Percentiles rank a stretch among this genome's conserved stretches.
Conservation (phyloP, 225 moss, liverwort and hornwort genomes). For the Anthoceros angustus region DNA sequence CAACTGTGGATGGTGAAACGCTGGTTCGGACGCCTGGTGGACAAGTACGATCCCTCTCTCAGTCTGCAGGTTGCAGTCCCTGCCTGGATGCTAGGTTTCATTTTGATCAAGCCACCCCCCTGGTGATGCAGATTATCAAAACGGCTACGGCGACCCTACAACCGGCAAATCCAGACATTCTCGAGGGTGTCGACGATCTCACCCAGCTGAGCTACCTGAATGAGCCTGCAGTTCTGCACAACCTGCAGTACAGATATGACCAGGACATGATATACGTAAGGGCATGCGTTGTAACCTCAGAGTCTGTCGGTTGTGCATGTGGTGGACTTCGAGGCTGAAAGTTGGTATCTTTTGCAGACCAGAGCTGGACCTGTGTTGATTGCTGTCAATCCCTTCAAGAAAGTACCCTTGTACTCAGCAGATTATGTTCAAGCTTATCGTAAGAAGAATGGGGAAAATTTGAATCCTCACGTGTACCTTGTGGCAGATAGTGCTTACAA, state of each 20-base stretch:
- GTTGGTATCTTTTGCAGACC: conserved; percentile 36
- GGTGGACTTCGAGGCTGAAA: not conserved
- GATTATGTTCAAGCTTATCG: conserved; percentile 38
- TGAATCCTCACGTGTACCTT: conserved; percentile 75
- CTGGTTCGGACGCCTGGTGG: conserved; percentile 36
- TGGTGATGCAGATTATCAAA: conserved; percentile 46
- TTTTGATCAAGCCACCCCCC: conserved; percentile 7
- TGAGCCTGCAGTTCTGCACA: conserved; percentile 92
- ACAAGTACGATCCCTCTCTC: conserved; percentile 22
- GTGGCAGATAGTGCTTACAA: conserved; percentile 62
- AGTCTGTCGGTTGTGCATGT: not conserved
- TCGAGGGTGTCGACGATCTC: conserved; percentile 89
- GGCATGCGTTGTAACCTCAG: not conserved
- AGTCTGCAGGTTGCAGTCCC: not conserved
- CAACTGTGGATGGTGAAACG: conserved; percentile 60
- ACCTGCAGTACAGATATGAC: conserved; percentile 70
- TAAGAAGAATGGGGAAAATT: conserved; percentile 30
- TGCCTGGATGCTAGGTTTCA: not conserved
- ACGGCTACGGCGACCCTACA: conserved; percentile 44
- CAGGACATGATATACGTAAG: conserved; percentile 94
- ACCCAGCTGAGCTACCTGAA: conserved; percentile 93
- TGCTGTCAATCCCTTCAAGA: conserved; percentile 95
- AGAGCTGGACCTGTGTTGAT: conserved; percentile 97
- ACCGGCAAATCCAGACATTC: conserved; percentile 92
- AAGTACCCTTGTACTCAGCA: conserved; percentile 32